Percentiles rank a stretch among this genome's conserved stretches.
phyloP scores from a whole-genome alignment of 2,329 filamentous ascomycete genomes.

The Pseudocercospora crystallina region DNA sequence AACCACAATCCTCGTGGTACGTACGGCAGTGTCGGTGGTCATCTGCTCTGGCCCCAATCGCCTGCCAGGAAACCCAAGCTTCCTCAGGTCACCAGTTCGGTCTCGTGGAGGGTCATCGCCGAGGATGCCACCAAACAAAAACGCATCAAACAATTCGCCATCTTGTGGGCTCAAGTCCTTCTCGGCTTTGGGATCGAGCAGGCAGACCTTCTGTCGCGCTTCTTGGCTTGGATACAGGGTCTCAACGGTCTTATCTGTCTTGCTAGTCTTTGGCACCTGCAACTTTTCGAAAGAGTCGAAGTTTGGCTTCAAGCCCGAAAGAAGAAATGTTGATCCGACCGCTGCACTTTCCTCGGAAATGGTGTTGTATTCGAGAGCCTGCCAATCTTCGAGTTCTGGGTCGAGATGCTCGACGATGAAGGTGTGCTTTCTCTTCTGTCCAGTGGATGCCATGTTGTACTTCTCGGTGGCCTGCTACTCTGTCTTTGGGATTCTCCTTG shows the following conservation, averaged over 20 bases:
- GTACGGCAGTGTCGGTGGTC: slow-evolving; percentile 96
- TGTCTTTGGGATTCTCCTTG: too few species aligned
- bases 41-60: slow-evolving; percentile 91
- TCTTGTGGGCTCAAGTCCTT: slow-evolving; percentile 83
- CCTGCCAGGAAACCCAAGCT: slow-evolving; percentile 86
- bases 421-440: slow-evolving; percentile 49
- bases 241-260: slow-evolving; percentile 64
- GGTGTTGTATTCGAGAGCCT: slow-evolving; percentile 83
- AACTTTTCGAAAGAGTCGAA: slow-evolving; percentile 56
- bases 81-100: slow-evolving; percentile 89
- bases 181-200: slow-evolving; percentile 81
- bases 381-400: slow-evolving; percentile 91
- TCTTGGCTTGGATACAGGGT: slow-evolving; percentile 64
- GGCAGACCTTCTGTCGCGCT: slow-evolving; percentile 74
- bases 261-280: slow-evolving; percentile 17
- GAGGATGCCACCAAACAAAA: slow-evolving; percentile 93
- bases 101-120: slow-evolving; percentile 58
- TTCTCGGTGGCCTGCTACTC: too few species aligned
- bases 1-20: slow-evolving; percentile 86
- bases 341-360: slow-evolving; percentile 79
- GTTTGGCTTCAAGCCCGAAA: slow-evolving; percentile 30
- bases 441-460: slow-evolving; percentile 7
- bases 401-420: slow-evolving; percentile 98
- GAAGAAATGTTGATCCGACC: slow-evolving; percentile 53
- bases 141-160: slow-evolving; percentile 79